Conservation (phyloP, 345 rosid species). For the Draba incana region DNA sequence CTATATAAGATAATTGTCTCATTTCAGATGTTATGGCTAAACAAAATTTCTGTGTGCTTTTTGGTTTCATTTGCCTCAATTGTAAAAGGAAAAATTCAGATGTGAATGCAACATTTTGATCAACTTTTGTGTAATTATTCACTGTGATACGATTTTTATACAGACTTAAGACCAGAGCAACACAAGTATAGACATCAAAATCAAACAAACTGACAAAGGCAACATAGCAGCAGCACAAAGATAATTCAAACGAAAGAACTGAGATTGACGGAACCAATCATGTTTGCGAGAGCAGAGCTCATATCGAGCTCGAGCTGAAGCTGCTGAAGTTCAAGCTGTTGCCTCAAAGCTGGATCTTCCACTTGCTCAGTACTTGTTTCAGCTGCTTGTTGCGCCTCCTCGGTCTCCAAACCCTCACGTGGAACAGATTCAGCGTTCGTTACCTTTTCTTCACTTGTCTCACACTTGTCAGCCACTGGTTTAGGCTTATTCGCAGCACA, state of each 20-base stretch:
- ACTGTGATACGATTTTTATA: neutral
- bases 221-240: slow-evolving; percentile 8
- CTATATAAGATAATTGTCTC: slow-evolving; percentile 20
- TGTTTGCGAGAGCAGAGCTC: slow-evolving; percentile 44
- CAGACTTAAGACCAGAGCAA: neutral
- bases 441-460: slow-evolving; percentile 13
- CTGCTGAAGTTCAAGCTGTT: slow-evolving; percentile 39
- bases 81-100: slow-evolving; percentile 22
- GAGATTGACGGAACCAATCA: slow-evolving; percentile 45
- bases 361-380: slow-evolving; percentile 22
- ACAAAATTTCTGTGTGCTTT: slow-evolving; percentile 20
- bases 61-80: slow-evolving; percentile 29
- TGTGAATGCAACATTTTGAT: slow-evolving; percentile 34
- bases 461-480: slow-evolving; percentile 22
- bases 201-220: neutral
- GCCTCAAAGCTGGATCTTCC: slow-evolving; percentile 41
- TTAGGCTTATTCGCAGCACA: slow-evolving; percentile 36
- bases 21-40: slow-evolving; percentile 19
- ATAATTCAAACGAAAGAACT: slow-evolving; percentile 40
- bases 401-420: slow-evolving; percentile 19
- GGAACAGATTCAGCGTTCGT: slow-evolving; percentile 27
- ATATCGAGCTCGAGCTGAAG: slow-evolving; percentile 46
- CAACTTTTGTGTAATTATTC: slow-evolving; percentile 31
- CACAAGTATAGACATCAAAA: slow-evolving; percentile 12
- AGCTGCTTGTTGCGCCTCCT: slow-evolving; percentile 10